Base-by-base conservation (phyloP, 2,329 filamentous ascomycete genomes). In the Aplosporella prunicola region DNA sequence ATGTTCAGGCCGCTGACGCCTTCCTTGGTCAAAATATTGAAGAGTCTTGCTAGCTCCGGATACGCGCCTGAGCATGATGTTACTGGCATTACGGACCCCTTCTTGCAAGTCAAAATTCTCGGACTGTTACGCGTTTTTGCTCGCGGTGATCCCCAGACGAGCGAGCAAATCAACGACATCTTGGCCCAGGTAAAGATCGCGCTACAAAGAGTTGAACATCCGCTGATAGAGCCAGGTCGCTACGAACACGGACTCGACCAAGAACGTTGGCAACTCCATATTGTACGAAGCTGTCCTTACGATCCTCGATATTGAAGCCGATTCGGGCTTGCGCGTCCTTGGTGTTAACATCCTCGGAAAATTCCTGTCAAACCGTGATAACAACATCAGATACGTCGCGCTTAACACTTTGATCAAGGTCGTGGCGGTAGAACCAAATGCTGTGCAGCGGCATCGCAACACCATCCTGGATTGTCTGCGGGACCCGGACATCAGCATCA, bases 291-390 rank as follows among this genome's bases (percentile, higher is more conserved):
- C 91, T 2, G 91, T 98, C 24, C 78, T 91, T 28, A 98, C 91
- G 0, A 98, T 98, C 48, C 77, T 98, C 32, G 91, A 98, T 49
- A 96, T 98, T 37, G 91, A 98, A 61, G 93, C 91, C 15, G 93
- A 98, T 56, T 94, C 91, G 8, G 89, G 91, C 23, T 67, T 98
- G 45, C 75, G 93, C 34, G 91, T 98, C 15, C 72, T 98, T 17
- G 91, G 91, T 53, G 91, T 98, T 50, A 98, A 98, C 57, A 98
- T 98, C 47, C 76, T 98, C 16, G 91, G 93, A 57, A 98, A 96
- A 58, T 98, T 98, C 64, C 66, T 98, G 44, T 81, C 88, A n/a
- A 98, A 98, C 67, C 80, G 89, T 50, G 91, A 98, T 63, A 98
- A 98, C 70, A 98, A 98, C 57, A 98, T 98, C 52, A 82, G 91